Evolutionary conservation across 75 land plant species (phyloP).

Genomic region (Azolla pinnata): DNA sequence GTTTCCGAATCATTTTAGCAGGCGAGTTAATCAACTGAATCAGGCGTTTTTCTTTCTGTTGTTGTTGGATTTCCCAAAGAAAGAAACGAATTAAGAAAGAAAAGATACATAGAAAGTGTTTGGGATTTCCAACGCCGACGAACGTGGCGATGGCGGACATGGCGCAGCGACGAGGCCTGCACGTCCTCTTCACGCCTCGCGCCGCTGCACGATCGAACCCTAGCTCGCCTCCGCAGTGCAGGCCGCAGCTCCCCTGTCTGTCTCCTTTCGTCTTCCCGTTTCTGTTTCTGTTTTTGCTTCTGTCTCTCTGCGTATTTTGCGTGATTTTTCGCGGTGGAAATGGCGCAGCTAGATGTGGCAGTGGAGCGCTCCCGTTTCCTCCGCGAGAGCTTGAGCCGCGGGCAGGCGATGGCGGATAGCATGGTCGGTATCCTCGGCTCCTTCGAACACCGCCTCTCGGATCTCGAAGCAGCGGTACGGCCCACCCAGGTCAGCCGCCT

Average conservation of each 20-base stretch:
- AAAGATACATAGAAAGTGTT: too few species aligned
- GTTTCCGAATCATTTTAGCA: too few species aligned
- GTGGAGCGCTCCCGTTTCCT: constrained; percentile 43
- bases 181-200: neutral
- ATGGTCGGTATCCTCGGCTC: constrained; percentile 80
- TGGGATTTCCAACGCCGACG: too few species aligned
- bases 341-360: constrained; percentile 34
- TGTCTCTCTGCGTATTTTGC: too few species aligned
- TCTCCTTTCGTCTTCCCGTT: neutral
- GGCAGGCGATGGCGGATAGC: constrained; percentile 53
- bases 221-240: neutral
- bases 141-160: too few species aligned
- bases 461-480: constrained; percentile 87
- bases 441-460: constrained; percentile 88
- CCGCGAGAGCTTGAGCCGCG: constrained; percentile 61
- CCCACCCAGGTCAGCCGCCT: constrained; percentile 97
- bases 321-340: constrained; percentile 36
- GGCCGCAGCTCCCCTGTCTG: neutral
- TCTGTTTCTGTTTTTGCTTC: neutral
- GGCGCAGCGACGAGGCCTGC: too few species aligned
- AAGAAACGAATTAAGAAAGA: too few species aligned
- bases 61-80: too few species aligned
- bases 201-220: neutral
- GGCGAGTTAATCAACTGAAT: too few species aligned
- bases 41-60: too few species aligned